Evolutionary conservation across 2,329 filamentous ascomycete species (phyloP), one percentile per base, ranked within the genome.

Genomic region (Ceratocystis harringtonii): DNA sequence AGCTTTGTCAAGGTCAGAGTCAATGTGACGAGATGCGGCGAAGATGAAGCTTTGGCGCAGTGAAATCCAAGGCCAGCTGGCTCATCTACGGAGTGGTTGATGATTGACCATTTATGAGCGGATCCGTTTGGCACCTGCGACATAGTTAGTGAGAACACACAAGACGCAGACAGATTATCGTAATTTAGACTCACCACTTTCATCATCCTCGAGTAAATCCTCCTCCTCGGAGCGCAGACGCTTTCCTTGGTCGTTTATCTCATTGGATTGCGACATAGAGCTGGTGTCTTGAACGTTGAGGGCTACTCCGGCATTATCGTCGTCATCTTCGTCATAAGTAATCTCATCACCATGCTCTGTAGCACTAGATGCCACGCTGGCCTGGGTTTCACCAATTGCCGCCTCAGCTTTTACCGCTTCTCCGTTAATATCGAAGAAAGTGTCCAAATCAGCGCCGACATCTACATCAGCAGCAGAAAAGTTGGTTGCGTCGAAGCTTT

Each of bases 281-380:
- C 66, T 67, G 17, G 61, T 64, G 3, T 67, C 67, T 45, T 65
- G 65, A 22, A 65, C 61, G 36, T 66, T 66, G 7, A 65, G 65
- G 5, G 62, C 62, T 15, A 67, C 61, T 30, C 50, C 65, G 15
- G 41, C 62, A n/a, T 65, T 65, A 41, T 32, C 66, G 61, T 65
- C 63, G 30, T 67, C 66, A 41, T 68, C 66, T 43, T 68, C 66
- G 45, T 68, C 66, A 25, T 68, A 68, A 17, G 60, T 67, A 32
- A 65, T 68, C 57, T 66, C 67, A 52, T 68, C 67, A 12, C 66
- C 68, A 43, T 65, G 57, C 36, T 68, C 68, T 25, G 66, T 65
- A 48, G 64, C 58, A 55, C 65, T 66, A n/a, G 67, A 68, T 19
- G 41, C 55, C 48, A n/a, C 43, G 55, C 61, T 58, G 12, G 36